Percentiles rank a stretch among this genome's conserved stretches.
Evolutionary conservation across 139 green algal species (phyloP).

Genomic region (Eudorina sp.): DNA sequence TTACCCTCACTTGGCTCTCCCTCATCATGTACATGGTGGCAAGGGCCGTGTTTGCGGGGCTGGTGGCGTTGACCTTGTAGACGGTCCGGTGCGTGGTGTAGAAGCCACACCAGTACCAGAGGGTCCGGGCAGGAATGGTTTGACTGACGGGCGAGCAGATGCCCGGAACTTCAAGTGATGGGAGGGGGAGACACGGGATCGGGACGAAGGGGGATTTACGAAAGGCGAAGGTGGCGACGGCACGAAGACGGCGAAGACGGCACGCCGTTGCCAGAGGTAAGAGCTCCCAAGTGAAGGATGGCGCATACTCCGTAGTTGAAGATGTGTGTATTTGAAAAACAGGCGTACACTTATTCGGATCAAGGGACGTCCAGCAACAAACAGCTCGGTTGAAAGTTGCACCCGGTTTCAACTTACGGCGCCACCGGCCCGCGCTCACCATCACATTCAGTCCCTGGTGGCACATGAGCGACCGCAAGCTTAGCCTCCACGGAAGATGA

Average conservation of each 20-base stretch:
- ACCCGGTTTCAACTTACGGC: too few species aligned
- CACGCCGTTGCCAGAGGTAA: too few species aligned
- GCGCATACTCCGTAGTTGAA: too few species aligned
- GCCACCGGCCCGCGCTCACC: not conserved
- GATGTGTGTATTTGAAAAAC: too few species aligned
- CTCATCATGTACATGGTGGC: slow-evolving; percentile 30
- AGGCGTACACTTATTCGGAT: too few species aligned
- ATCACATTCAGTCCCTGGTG: not conserved
- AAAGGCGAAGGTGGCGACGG: not conserved
- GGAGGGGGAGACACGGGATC: not conserved
- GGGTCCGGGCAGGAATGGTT: not conserved
- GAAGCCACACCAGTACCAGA: slow-evolving; percentile 49
- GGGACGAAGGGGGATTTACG: not conserved
- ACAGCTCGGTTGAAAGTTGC: too few species aligned
- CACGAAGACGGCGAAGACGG: too few species aligned
- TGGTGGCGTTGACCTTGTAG: not conserved
- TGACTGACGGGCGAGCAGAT: slow-evolving; percentile 17
- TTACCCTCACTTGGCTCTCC: not conserved
- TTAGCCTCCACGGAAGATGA: not conserved
- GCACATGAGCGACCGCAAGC: not conserved
- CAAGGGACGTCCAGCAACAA: too few species aligned
- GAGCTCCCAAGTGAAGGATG: too few species aligned
- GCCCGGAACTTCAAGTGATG: not conserved
- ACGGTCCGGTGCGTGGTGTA: slow-evolving; percentile 14
- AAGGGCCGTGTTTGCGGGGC: not conserved